Conservation (phyloP, 2,329 filamentous ascomycete genomes). For the Monilinia polystroma region DNA sequence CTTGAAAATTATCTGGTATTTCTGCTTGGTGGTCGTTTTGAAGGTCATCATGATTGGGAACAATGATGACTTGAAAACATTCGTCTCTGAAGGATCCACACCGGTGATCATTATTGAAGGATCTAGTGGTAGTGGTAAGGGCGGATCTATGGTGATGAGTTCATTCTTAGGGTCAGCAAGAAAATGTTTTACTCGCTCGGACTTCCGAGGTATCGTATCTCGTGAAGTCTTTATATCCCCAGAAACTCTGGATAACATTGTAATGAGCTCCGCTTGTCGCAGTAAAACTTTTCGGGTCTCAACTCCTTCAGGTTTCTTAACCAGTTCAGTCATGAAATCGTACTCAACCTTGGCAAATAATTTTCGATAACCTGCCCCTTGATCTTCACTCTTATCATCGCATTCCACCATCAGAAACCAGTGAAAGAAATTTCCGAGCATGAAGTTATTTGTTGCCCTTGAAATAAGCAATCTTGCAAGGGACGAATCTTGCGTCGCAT, state of each 20-base stretch:
- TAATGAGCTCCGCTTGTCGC: constrained; percentile 85
- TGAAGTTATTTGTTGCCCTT: constrained; percentile 82
- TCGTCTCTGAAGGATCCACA: constrained; percentile 78
- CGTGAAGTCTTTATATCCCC: constrained; percentile 79
- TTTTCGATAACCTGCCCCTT: constrained; percentile 71
- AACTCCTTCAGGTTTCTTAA: constrained; percentile 66
- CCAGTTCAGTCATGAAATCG: constrained; percentile 89
- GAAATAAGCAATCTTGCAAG: constrained; percentile 86
- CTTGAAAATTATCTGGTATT: constrained; percentile 95
- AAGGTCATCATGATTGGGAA: constrained; percentile 90
- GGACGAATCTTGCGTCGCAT: constrained; percentile 72
- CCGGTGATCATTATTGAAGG: constrained; percentile 77
- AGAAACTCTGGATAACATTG: constrained; percentile 83
- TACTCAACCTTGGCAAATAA: constrained; percentile 93
- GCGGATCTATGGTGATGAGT: constrained; percentile 76
- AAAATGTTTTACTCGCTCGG: constrained; percentile 79
- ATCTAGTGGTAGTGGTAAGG: constrained; percentile 84
- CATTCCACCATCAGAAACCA: constrained; percentile 99
- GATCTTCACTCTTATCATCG: constrained; percentile 69
- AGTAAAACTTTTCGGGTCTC: constrained; percentile 74
- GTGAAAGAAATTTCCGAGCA: constrained; percentile 90
- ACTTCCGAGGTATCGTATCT: constrained; percentile 73
- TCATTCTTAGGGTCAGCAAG: constrained; percentile 90
- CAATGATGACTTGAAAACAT: constrained; percentile 93
- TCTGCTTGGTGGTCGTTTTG: constrained; percentile 71